phyloP scores from a whole-genome alignment of 371 early-diverging fungal genomes.

The Caulochytrium protostelioides region DNA sequence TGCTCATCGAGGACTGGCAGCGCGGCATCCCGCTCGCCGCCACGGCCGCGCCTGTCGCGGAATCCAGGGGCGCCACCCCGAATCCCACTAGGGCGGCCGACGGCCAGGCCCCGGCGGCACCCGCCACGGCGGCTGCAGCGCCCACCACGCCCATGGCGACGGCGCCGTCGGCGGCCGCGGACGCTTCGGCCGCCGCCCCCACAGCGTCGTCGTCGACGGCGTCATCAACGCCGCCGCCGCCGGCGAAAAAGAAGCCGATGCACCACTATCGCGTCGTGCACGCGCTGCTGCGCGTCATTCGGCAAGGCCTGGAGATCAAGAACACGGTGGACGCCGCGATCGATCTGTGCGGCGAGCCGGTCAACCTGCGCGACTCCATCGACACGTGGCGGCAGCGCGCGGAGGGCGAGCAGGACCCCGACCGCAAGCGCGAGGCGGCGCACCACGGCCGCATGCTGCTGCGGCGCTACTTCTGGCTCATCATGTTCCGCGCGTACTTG shows the following conservation, averaged over 20 bases:
- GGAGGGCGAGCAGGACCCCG: slow-evolving; percentile 19
- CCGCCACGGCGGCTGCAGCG: too few relatives aligned
- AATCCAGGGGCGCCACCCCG: too few relatives aligned
- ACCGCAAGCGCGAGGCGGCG: slow-evolving; percentile 7
- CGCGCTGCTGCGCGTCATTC: slow-evolving; percentile 39
- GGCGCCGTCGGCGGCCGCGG: neutral
- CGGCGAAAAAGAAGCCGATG: slow-evolving; percentile 3
- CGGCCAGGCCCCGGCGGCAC: too few relatives aligned
- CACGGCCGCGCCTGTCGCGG: too few relatives aligned
- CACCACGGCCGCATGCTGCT: slow-evolving; percentile 13
- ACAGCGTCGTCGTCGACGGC: neutral
- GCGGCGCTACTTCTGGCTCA: slow-evolving; percentile 37
- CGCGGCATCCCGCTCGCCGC: too few relatives aligned
- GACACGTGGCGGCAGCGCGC: slow-evolving; percentile 27
- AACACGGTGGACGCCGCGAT: slow-evolving; percentile 32
- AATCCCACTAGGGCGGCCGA: too few relatives aligned
- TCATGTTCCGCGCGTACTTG: slow-evolving; percentile 37
- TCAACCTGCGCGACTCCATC: slow-evolving; percentile 30
- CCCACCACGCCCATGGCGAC: too few relatives aligned
- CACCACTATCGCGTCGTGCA: slow-evolving; percentile 40
- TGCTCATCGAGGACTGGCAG: slow-evolving; percentile 4
- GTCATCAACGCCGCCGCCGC: neutral
- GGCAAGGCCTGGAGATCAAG: slow-evolving; percentile 38
- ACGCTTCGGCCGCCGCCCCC: neutral
- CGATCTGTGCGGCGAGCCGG: slow-evolving; percentile 24